Percentiles rank a stretch among this genome's conserved stretches.
Evolutionary conservation across 2,329 filamentous ascomycete genomes (phyloP).

Genomic region (Talaromyces sp.): DNA sequence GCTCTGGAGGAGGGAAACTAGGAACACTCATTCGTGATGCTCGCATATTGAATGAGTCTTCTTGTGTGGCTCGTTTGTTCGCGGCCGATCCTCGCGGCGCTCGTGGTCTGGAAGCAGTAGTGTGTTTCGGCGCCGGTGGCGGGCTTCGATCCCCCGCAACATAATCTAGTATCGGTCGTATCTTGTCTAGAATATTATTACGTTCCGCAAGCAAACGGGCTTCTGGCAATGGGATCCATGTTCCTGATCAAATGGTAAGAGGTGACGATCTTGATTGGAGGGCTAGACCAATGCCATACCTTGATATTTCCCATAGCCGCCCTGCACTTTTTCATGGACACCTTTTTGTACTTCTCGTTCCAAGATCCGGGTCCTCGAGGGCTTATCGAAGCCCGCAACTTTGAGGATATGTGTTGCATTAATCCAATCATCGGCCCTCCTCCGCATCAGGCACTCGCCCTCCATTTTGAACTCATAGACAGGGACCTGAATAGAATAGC

Average conservation of each 20-base stretch:
- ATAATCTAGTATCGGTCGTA: conserved; percentile 86
- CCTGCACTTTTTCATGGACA: conserved; percentile 94
- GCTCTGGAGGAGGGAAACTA: conserved; percentile 55
- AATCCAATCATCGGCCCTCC: conserved; percentile 91
- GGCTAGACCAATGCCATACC: conserved; percentile 49
- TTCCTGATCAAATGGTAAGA: conserved; percentile 54
- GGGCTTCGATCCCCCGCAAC: conserved; percentile 80
- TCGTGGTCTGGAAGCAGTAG: conserved; percentile 71
- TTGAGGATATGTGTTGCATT: conserved; percentile 99
- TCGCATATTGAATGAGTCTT: conserved; percentile 32
- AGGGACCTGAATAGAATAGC: conserved; percentile 62
- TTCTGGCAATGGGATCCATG: conserved; percentile 86
- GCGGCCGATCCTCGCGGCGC: conserved; percentile 63
- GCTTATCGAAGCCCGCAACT: conserved; percentile 95
- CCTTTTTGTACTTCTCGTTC: conserved; percentile 97
- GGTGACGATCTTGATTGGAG: background rate
- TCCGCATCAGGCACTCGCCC: conserved; percentile 90
- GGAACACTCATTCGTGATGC: conserved; percentile 35
- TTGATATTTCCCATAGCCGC: conserved; percentile 98
- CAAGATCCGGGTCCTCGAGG: conserved; percentile 86
- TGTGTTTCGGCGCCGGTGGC: conserved; percentile 88
- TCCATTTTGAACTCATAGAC: conserved; percentile 92
- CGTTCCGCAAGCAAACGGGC: conserved; percentile 78
- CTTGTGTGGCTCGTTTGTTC: conserved; percentile 47
- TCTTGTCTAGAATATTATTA: conserved; percentile 79